Evolutionary conservation across 306 rosid genomes (phyloP), one percentile per base, ranked within the genome.

Genomic region (Ammopiptanthus mongolicus): DNA sequence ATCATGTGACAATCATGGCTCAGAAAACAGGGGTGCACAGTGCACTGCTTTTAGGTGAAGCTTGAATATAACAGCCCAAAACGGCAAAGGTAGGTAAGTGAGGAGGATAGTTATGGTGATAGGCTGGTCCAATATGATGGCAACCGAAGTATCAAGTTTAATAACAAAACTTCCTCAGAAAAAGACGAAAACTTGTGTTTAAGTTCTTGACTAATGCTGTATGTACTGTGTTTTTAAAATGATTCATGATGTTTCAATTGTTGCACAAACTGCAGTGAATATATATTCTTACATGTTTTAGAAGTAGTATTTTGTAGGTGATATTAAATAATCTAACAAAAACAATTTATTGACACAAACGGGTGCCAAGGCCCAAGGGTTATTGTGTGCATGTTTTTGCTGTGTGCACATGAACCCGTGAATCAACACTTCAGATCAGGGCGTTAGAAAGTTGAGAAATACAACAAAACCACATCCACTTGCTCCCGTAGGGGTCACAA

Each of bases 1-100:
- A 68, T 22, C 62, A 51, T 55, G 71, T 57, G 79, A 69, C 52
- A 28, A 28, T 72, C 71, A 65, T 34, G 66, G 42, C 33, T 48
- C 46, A 58, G 17, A 56, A 69, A 73, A 67, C 28, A 36, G 28
- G 72, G 41, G 41, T 23, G 77, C 69, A 56, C 65, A 31, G 41
- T 23, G 77, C 69, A 56, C 65, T 42, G 42, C 77, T 61, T 59
- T 78, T 56, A 60, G 50, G 15, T 64, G 33, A 21, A 52, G 61
- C 72, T 78, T 60, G 69, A 78, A 48, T 48, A 33, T 61, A 41
- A 82, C 62, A 50, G 63, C 69, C 44, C 21, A 50, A 73, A 78
- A 39, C 34, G 69, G 28, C 10, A 47, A 51, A 65, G 46, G 34
- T 55, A 44, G 48, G 62, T 68, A 46, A 21, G 50, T 39, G 14